Conservation (phyloP, 1,284 basidiomycete species). For the Apiotrichum laibachii region DNA sequence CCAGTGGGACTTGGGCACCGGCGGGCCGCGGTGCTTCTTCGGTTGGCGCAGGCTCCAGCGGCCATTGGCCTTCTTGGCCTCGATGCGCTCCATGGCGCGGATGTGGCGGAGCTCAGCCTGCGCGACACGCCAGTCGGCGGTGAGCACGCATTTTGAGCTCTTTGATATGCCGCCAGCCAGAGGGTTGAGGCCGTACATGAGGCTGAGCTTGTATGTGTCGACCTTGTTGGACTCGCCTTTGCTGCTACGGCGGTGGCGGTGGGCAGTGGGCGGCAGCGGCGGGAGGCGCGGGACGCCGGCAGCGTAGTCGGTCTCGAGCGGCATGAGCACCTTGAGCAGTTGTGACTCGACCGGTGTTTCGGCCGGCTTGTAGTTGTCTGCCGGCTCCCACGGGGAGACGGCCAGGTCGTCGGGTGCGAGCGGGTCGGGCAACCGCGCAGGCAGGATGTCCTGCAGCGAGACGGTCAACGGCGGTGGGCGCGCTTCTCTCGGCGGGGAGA, state of each 20-base stretch:
- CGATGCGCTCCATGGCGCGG: slow-evolving; percentile 79
- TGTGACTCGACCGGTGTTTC: slow-evolving; percentile 14
- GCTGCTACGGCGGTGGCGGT: slow-evolving; percentile 25
- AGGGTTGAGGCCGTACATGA: slow-evolving; percentile 39
- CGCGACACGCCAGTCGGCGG: slow-evolving; percentile 56
- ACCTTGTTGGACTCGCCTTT: slow-evolving; percentile 29
- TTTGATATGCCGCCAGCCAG: slow-evolving; percentile 33
- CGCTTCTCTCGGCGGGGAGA: neutral
- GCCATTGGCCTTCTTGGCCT: slow-evolving; percentile 73
- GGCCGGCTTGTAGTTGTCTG: slow-evolving; percentile 40
- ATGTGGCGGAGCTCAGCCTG: slow-evolving; percentile 71
- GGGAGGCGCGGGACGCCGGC: slow-evolving; percentile 36
- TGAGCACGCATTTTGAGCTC: slow-evolving; percentile 43
- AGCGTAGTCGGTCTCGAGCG: slow-evolving; percentile 38
- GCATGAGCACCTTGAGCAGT: slow-evolving; percentile 34
- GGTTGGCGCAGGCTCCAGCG: slow-evolving; percentile 93
- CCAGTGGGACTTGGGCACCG: slow-evolving; percentile 83
- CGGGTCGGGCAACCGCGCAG: slow-evolving; percentile 9
- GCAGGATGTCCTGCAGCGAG: slow-evolving; percentile 12
- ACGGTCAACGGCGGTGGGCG: slow-evolving; percentile 12
- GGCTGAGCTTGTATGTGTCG: slow-evolving; percentile 37
- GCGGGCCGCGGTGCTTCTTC: slow-evolving; percentile 85
- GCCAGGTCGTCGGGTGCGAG: slow-evolving; percentile 15
- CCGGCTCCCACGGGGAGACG: slow-evolving; percentile 37
- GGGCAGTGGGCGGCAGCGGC: slow-evolving; percentile 23